phyloP scores from a whole-genome alignment of 2,329 filamentous ascomycete genomes.

The Aspergillus felis region DNA sequence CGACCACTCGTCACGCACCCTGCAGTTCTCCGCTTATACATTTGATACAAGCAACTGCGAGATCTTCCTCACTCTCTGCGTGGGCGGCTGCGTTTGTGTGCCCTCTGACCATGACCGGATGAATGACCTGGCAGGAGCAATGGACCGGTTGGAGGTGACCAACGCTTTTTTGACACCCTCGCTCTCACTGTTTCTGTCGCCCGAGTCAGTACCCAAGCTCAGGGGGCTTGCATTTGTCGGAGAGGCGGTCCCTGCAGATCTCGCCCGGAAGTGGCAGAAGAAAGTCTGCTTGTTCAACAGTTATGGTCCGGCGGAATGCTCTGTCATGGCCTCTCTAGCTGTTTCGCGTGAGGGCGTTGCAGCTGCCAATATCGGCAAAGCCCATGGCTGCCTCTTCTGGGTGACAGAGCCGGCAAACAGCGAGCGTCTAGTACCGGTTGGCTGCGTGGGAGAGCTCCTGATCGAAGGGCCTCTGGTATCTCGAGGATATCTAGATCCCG shows the following conservation, averaged over 20 bases:
- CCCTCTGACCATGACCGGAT: slow-evolving; percentile 40
- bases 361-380: slow-evolving; percentile 11
- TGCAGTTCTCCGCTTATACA: slow-evolving; percentile 37
- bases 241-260: slow-evolving; percentile 24
- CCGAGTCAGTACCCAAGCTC: slow-evolving; percentile 27
- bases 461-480: slow-evolving; percentile 33
- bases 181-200: slow-evolving; percentile 37
- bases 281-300: not conserved
- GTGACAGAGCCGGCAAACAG: slow-evolving; percentile 24
- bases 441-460: slow-evolving; percentile 24
- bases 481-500: slow-evolving; percentile 29
- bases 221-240: slow-evolving; percentile 23
- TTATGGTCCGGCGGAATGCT: not conserved
- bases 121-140: slow-evolving; percentile 28
- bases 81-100: slow-evolving; percentile 43
- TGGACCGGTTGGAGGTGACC: slow-evolving; percentile 25
- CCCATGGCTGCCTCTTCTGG: slow-evolving; percentile 13
- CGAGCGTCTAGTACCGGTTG: slow-evolving; percentile 30
- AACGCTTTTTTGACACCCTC: slow-evolving; percentile 55
- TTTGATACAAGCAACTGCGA: slow-evolving; percentile 36
- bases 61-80: slow-evolving; percentile 34
- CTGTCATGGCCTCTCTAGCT: slow-evolving; percentile 15
- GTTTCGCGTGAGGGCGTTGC: slow-evolving; percentile 10
- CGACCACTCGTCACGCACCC: slow-evolving; percentile 10
- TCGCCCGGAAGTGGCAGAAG: slow-evolving; percentile 16